Base-by-base conservation (phyloP, 2,329 filamentous ascomycete genomes). In the Colletotrichum sp. region DNA sequence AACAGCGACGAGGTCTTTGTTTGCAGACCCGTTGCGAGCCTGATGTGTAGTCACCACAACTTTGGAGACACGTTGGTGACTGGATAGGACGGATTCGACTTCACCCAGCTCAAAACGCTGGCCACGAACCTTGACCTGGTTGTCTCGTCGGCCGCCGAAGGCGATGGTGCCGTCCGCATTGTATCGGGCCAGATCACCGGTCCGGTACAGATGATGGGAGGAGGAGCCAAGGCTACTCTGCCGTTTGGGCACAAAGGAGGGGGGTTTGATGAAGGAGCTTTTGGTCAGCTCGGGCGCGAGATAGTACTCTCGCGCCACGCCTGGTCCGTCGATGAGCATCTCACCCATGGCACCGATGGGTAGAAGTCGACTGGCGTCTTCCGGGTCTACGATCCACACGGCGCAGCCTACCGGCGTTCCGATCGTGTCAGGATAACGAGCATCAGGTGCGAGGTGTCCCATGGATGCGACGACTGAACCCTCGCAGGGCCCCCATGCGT, bases 41-140 rank as follows among this genome's bases (percentile, higher is more conserved):
- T n/a, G 18, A 3, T n/a, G 18, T 0, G 18, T 43, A 12, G 38
- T 43, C 10, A 66, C 21, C 18, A 66, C 14, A 16, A 24, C 63
- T 4, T 38, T 52, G 14, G 24, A 38, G 12, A 43, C 63, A 16
- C 14, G n/a, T 12, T 32, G 21, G 7, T 38, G 24, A 26, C 38
- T 52, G 13, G 63, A 43, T 3, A 73, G 7, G 5, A 66, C 30
- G 66, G 65, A 16, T 38, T 74, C 67, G 5, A 74, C 63, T 48
- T 76, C 76, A 14, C 26, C 24, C 7, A 87, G 81, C 81, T 87
- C 90, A 73, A 89, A 82, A 71, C 88, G 79, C 71, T 85, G 90
- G 59, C 90, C 91, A 30, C 86, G 84, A n/a, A 91, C 79, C 79
- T 91, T 91, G 43, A 90, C 84, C 78, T 90, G 89, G 1, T 84